Percentiles rank a stretch among this genome's conserved stretches.
phyloP scores from a whole-genome alignment of 1,139 yeast genomes.

The Meyerozyma elateridarum region DNA sequence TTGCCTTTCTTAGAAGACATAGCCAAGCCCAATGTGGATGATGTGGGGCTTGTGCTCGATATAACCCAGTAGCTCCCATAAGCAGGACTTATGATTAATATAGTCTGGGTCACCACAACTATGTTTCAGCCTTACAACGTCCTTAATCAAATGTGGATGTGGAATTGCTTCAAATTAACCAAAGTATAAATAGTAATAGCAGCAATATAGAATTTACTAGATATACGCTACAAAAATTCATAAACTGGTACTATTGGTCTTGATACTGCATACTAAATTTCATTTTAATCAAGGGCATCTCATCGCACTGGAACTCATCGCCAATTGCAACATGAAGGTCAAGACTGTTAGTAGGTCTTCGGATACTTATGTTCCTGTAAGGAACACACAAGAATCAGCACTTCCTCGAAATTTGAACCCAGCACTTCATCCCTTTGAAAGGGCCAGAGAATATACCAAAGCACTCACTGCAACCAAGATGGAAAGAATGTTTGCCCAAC shows the following conservation, averaged over 20 bases:
- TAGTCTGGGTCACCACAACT: too few species aligned
- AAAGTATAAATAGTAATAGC: too few species aligned
- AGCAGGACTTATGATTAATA: conserved; percentile 4
- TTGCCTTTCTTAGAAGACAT: conserved; percentile 88
- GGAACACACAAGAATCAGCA: conserved; percentile 83
- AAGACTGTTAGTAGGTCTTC: conserved; percentile 88
- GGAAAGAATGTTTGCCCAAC: conserved; percentile 96
- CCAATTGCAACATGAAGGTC: conserved; percentile 53
- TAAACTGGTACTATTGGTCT: too few species aligned
- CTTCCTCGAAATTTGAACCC: conserved; percentile 90
- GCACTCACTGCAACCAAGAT: conserved; percentile 93
- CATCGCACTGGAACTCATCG: not conserved
- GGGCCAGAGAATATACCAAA: conserved; percentile 93
- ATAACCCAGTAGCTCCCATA: conserved; percentile 37
- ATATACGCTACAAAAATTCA: too few species aligned
- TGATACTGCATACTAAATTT: too few species aligned
- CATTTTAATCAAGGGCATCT: conserved; percentile 2
- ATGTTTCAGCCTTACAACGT: too few species aligned
- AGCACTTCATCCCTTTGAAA: conserved; percentile 92
- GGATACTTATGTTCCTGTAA: conserved; percentile 86
- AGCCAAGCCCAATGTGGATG: conserved; percentile 63
- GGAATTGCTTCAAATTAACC: too few species aligned
- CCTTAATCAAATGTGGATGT: too few species aligned
- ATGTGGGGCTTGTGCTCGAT: conserved; percentile 80
- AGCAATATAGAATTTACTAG: too few species aligned